These are phyloP conservation scores for Penicillium goetzii DNA, from an alignment of 495 filamentous ascomycete species.

Conservation along the genomic window DNA sequence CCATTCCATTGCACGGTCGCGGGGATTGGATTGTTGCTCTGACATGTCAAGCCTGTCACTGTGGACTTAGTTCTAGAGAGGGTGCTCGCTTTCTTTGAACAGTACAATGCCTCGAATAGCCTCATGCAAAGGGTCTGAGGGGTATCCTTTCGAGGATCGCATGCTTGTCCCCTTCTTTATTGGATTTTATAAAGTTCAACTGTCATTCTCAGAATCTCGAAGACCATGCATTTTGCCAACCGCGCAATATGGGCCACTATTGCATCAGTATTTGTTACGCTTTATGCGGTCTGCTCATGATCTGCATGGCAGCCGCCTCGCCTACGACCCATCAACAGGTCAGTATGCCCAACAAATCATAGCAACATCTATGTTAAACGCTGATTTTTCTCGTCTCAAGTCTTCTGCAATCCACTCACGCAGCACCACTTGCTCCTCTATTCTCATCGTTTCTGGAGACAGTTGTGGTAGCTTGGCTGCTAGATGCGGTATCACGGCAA, in stretches of 20 bases:
- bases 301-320: not conserved
- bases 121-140: not conserved
- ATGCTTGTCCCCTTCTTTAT: not conserved
- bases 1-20: not conserved
- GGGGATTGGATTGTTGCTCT: not conserved
- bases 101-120: not conserved
- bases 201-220: not conserved
- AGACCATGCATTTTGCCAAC: not conserved
- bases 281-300: not conserved
- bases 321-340: not conserved
- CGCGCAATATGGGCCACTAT: not conserved
- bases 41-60: not conserved
- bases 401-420: not conserved
- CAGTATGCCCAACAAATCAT: not conserved
- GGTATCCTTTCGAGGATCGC: not conserved
- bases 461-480: not conserved
- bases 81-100: not conserved
- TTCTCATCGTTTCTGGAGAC: not conserved
- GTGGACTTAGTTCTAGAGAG: not conserved
- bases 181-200: not conserved
- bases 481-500: slow-evolving; percentile 2
- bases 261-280: not conserved
- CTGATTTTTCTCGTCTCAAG: not conserved
- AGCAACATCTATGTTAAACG: not conserved
- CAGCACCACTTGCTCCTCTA: not conserved